Percentiles rank a stretch among this genome's conserved stretches.
These are phyloP conservation scores for Solanum peruvianum DNA, from an alignment of 257 asterid genomes.

Conservation along the genomic window DNA sequence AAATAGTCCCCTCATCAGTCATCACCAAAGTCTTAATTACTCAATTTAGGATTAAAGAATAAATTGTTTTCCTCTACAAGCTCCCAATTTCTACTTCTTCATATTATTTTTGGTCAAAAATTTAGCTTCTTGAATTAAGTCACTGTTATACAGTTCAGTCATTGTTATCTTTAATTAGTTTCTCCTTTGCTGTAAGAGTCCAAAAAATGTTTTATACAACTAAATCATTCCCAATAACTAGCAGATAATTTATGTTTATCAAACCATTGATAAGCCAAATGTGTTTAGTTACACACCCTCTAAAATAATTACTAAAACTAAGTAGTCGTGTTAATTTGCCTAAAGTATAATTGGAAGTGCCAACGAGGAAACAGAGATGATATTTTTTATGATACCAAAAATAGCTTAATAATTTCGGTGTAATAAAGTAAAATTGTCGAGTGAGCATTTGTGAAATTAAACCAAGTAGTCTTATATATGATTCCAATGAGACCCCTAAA, in stretches of 20 bases:
- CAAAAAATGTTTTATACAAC: neutral
- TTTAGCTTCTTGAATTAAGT: too few species aligned
- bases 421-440: neutral
- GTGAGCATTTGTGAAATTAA: neutral
- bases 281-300: neutral
- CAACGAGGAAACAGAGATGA: neutral
- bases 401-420: neutral
- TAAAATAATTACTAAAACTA: too few species aligned
- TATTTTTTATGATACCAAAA: neutral
- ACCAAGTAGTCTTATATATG: neutral
- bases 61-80: neutral
- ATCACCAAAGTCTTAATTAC: neutral
- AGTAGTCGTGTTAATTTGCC: neutral
- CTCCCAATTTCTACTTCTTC: neutral
- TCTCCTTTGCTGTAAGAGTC: too few species aligned
- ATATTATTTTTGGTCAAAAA: neutral
- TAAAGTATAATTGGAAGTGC: neutral
- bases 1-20: neutral
- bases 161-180: too few species aligned
- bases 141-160: too few species aligned
- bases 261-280: neutral
- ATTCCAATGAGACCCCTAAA: neutral
- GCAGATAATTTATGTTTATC: neutral
- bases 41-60: neutral
- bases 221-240: neutral